phyloP scores from a whole-genome alignment of 2,329 filamentous ascomycete genomes.

The Westerdykella ornata region DNA sequence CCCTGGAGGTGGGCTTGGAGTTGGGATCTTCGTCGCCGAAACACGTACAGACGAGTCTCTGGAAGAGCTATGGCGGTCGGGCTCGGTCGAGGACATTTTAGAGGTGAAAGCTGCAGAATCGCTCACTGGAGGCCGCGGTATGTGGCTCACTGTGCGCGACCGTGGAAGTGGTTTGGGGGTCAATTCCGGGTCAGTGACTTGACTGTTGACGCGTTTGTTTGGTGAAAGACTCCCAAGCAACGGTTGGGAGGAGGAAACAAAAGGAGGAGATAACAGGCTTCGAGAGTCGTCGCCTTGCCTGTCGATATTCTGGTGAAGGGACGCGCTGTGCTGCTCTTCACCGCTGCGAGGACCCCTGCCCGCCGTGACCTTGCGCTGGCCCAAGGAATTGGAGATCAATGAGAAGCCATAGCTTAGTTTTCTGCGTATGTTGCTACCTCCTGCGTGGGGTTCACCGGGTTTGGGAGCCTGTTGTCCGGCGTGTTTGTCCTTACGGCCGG shows the following conservation, averaged over 20 bases:
- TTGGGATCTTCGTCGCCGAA: conserved; percentile 25
- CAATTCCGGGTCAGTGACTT: conserved; percentile 7
- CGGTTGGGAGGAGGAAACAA: conserved; percentile 3
- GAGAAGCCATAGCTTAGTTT: conserved; percentile 31
- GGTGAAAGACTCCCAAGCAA: not conserved
- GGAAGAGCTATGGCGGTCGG: not conserved
- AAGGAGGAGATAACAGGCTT: conserved; percentile 8
- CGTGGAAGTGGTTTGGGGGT: conserved; percentile 19
- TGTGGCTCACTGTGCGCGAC: conserved; percentile 29
- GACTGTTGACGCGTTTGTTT: not conserved
- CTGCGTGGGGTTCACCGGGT: conserved; percentile 6
- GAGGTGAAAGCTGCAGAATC: conserved; percentile 7
- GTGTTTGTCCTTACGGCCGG: conserved; percentile 22
- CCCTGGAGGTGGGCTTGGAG: conserved; percentile 18
- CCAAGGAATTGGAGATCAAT: conserved; percentile 27
- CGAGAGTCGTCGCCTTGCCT: conserved; percentile 4
- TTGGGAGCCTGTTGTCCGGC: conserved; percentile 7
- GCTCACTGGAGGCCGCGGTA: conserved; percentile 20
- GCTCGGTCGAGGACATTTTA: conserved; percentile 2
- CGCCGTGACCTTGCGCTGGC: conserved; percentile 22
- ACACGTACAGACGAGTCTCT: not conserved
- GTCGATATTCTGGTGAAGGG: not conserved
- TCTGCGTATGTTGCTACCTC: conserved; percentile 24
- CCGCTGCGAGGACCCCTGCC: conserved; percentile 9
- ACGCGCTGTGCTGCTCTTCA: not conserved